A percentile compares a stretch with the other conserved stretches of the same genome.
Evolutionary conservation across 2,329 filamentous ascomycete species (phyloP).

Genomic region (Stachybotrys chartarum): DNA sequence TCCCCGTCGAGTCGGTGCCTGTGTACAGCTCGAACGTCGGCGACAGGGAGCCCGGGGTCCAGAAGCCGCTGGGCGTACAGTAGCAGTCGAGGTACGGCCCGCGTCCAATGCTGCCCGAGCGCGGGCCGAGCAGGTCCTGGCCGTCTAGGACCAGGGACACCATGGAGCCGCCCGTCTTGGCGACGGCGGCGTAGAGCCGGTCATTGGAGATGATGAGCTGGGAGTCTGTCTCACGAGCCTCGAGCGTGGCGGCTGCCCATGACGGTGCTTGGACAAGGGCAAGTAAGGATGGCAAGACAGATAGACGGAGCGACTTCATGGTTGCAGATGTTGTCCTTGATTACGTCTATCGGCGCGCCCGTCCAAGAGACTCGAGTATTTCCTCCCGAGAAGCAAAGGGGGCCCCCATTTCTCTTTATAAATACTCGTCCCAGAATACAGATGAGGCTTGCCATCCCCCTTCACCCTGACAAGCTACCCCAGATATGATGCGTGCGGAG

Average conservation of each 20-base stretch:
- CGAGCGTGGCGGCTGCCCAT: conserved; percentile 16
- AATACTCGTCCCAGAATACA: not conserved
- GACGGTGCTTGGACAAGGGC: not conserved
- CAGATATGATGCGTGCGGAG: not conserved
- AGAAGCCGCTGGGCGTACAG: conserved; percentile 51
- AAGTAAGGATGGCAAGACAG: not conserved
- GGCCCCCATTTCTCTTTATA: not conserved
- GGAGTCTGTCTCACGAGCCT: conserved; percentile 25
- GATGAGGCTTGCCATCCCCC: no score
- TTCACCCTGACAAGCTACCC: not conserved
- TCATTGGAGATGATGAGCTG: conserved; percentile 29
- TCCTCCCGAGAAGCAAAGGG: not conserved
- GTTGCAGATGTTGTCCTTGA: not conserved
- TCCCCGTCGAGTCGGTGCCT: conserved; percentile 39
- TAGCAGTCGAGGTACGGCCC: conserved; percentile 58
- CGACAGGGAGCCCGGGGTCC: conserved; percentile 47
- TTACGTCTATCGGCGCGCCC: not conserved
- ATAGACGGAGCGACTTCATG: not conserved
- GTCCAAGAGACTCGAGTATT: not conserved
- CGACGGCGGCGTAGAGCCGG: conserved; percentile 27
- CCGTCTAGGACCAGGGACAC: conserved; percentile 27
- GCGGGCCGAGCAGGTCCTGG: conserved; percentile 42
- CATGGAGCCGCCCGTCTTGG: conserved; percentile 28
- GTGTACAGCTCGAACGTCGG: conserved; percentile 35
- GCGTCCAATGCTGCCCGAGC: conserved; percentile 30